Evolutionary conservation across 1,139 yeast genomes (phyloP), one percentile per base, ranked within the genome.

Genomic region (Debaryomyces subglobosus): DNA sequence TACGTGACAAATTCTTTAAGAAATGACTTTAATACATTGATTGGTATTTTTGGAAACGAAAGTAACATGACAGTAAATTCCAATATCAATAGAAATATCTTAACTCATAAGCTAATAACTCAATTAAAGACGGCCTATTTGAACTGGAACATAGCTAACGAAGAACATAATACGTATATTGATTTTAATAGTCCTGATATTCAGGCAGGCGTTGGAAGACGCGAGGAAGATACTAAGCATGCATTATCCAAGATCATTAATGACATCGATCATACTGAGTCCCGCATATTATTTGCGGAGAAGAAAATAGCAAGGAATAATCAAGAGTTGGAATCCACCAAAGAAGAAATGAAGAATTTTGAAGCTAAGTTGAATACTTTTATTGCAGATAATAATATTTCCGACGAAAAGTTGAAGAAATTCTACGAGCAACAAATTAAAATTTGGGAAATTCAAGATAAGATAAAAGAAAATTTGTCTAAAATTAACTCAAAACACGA

Each of bases 1-100:
- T 86, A 85, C 59, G 77, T 85, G 12, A 74, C 85, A 21, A 86
- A 85, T 57, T 90, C 89, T 2, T 69, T 83, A 55, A 85, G 79
- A 54, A 82, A 76, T 58, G 82, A 78, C 52, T 81, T 75, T 62
- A 79, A 79, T 46, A 72, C 72, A 45, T 65, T 85, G 45, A 78
- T 83, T 12, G 92, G 94, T 2, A 84, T 86, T 3, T 37, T 27
- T 34, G 42, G 46, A 18, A 47, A 47, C 27, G 43, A 37, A 13
- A 32, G 54, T 24, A 49, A 54, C 4, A 54, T 60, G 15, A 52
- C 56, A 27, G 45, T 53, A n/a, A 55, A 60, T 25, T 56, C 62
- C 12, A 50, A 54, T 2, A 43, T 53, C 5, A 60, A 63, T 30
- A 45, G 64, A n/a, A 54, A 42, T 9, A 67, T 69, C 24, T 65